Base-by-base conservation (phyloP, 2,329 filamentous ascomycete species). In the Akanthomyces dipterigenus region DNA sequence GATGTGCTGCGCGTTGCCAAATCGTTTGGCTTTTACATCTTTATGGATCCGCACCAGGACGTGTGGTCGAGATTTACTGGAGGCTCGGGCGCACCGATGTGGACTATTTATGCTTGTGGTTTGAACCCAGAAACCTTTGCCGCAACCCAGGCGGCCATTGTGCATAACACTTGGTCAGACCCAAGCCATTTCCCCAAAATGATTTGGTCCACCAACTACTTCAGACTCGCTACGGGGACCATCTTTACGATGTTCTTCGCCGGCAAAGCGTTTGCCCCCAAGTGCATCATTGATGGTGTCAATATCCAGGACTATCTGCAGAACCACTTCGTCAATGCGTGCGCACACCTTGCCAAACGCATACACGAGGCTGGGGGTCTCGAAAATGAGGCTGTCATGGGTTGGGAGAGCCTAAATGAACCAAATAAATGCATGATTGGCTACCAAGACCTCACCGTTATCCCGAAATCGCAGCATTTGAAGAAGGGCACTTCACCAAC, bases 121-220 rank as follows among this genome's bases (percentile, higher is more conserved):
- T 79, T 99, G 51, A 91, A 99, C 70, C 95, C 95, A 0, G 82
- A 88, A 72, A 87, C 84, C 66, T 97, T 99, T 70, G 86, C 87
- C 57, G 86, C 85, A 22, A 99, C 93, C 16, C 89, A 97, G 75
- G 93, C 93, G 4, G 91, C 95, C 42, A 83, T 98, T 63, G 93
- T 99, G 7, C 95, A 99, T 58, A 99, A 98, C 70, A 96, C 90
- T 2, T 97, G 91, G 71, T 87, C 90, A 11, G 84, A 96, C 22
- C 91, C 93, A 9, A 87, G 87, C 28, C 82, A 88, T 1, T 99
- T 93, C 66, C 95, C 95, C 26, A 98, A 97, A 77, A 99, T 99
- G 96, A 93, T 98, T 62, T 99, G 95, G 95, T 92, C 93, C 18
- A 98, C 96, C 56, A 99, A 99, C 72, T 99, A 99, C 74, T 89